Percentiles rank a stretch among this genome's conserved stretches.
Conservation (phyloP, 2,329 filamentous ascomycete species). For the Alternaria rosae region DNA sequence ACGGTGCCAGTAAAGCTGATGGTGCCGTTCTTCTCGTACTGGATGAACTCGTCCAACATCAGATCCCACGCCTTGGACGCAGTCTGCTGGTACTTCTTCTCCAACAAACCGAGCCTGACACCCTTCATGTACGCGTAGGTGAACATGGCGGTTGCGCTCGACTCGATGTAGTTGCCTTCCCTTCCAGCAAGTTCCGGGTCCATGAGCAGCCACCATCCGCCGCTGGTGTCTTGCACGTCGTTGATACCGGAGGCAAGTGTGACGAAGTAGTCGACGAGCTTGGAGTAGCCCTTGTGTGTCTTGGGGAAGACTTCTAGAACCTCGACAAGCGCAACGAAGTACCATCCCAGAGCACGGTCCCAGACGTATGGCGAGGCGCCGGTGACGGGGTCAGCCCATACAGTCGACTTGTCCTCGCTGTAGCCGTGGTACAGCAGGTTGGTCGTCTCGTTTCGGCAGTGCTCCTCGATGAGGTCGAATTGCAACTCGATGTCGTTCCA, state of each 20-base stretch:
- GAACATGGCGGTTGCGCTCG: slow-evolving; percentile 64
- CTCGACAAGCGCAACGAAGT: slow-evolving; percentile 55
- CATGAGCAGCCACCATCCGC: slow-evolving; percentile 68
- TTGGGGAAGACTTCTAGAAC: slow-evolving; percentile 57
- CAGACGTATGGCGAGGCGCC: slow-evolving; percentile 49
- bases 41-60: slow-evolving; percentile 57
- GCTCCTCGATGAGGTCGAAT: slow-evolving; percentile 47
- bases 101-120: slow-evolving; percentile 41
- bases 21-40: slow-evolving; percentile 56
- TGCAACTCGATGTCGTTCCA: slow-evolving; percentile 54
- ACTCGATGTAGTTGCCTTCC: slow-evolving; percentile 67
- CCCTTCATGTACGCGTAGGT: slow-evolving; percentile 48
- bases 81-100: slow-evolving; percentile 46
- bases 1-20: slow-evolving; percentile 62
- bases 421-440: slow-evolving; percentile 48
- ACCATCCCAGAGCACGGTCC: slow-evolving; percentile 50
- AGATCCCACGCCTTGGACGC: slow-evolving; percentile 56
- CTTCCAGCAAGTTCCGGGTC: slow-evolving; percentile 54
- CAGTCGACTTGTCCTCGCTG: slow-evolving; percentile 43
- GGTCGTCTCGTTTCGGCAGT: slow-evolving; percentile 43
- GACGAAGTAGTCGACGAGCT: slow-evolving; percentile 52
- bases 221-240: slow-evolving; percentile 53
- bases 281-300: slow-evolving; percentile 46
- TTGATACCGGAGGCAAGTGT: slow-evolving; percentile 55
- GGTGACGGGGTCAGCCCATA: slow-evolving; percentile 47